A percentile compares a stretch with the other conserved stretches of the same genome.
phyloP scores from a whole-genome alignment of 164 flowering plant species.

The Vitis rotundifolia region DNA sequence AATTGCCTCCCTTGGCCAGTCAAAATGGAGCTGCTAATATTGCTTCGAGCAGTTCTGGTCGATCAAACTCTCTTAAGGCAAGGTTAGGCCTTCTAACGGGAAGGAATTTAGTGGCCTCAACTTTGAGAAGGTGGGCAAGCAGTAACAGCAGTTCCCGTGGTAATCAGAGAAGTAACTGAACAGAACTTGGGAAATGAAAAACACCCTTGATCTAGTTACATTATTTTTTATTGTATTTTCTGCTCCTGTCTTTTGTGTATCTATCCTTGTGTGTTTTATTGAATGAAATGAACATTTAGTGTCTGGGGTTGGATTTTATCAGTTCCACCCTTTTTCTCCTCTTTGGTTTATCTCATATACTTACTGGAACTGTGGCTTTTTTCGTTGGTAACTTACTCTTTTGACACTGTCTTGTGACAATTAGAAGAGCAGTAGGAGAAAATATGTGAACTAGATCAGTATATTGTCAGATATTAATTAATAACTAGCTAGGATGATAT shows the following conservation, averaged over 20 bases:
- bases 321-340: background rate
- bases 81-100: slow-evolving; percentile 58
- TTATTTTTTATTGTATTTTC: slow-evolving; percentile 18
- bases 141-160: slow-evolving; percentile 32
- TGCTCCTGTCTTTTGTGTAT: slow-evolving; percentile 15
- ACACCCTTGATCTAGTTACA: slow-evolving; percentile 6
- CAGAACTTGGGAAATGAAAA: background rate
- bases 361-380: too few relatives aligned
- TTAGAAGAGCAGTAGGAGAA: too few relatives aligned
- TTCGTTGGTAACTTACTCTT: too few relatives aligned
- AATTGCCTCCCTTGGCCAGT: slow-evolving; percentile 23
- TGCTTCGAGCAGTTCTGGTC: slow-evolving; percentile 41
- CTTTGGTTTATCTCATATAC: background rate
- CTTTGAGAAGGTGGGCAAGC: slow-evolving; percentile 64
- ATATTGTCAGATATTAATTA: too few relatives aligned
- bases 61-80: slow-evolving; percentile 50
- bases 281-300: slow-evolving; percentile 10
- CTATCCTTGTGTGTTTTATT: slow-evolving; percentile 18
- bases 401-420: too few relatives aligned
- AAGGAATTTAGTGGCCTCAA: slow-evolving; percentile 57
- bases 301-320: slow-evolving; percentile 10
- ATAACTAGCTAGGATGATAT: too few relatives aligned
- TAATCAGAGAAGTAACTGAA: slow-evolving; percentile 16
- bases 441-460: too few relatives aligned
- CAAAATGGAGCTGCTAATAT: slow-evolving; percentile 23